Conservation (phyloP, 2,329 filamentous ascomycete genomes). For the Neonectria sp. region DNA sequence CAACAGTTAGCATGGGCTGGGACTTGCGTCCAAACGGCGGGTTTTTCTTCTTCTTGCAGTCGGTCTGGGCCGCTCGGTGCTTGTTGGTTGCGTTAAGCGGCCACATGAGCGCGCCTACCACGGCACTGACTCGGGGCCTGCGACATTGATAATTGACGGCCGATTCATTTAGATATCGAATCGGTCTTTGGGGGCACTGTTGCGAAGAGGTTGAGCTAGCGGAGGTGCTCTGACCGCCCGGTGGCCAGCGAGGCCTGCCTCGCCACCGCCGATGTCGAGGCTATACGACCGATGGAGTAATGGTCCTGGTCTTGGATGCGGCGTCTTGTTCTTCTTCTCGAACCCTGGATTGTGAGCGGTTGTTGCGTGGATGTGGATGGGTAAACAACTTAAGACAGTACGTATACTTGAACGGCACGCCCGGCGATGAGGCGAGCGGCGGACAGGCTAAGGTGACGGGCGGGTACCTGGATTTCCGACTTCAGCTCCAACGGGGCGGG, state of each 20-base stretch:
- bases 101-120: slow-evolving; percentile 14
- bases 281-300: slow-evolving; percentile 20
- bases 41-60: not conserved
- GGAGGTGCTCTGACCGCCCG: slow-evolving; percentile 18
- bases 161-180: slow-evolving; percentile 24
- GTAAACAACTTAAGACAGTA: slow-evolving; percentile 8
- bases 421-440: slow-evolving; percentile 11
- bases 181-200: slow-evolving; percentile 22
- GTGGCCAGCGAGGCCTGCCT: slow-evolving; percentile 20
- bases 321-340: not conserved
- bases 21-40: slow-evolving; percentile 33
- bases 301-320: not conserved
- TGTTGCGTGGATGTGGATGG: slow-evolving; percentile 8
- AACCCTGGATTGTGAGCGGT: not conserved
- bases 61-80: slow-evolving; percentile 4
- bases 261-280: slow-evolving; percentile 1
- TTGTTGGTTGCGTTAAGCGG: slow-evolving; percentile 26
- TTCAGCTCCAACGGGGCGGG: slow-evolving; percentile 16
- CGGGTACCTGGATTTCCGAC: slow-evolving; percentile 34
- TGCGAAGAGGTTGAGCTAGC: slow-evolving; percentile 23
- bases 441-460: slow-evolving; percentile 17
- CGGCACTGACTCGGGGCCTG: slow-evolving; percentile 25
- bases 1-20: slow-evolving; percentile 27
- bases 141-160: slow-evolving; percentile 15
- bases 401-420: slow-evolving; percentile 16